Evolutionary conservation across 2,329 filamentous ascomycete species (phyloP), one percentile per base, ranked within the genome.

Genomic region (Pseudogymnoascus sp.): DNA sequence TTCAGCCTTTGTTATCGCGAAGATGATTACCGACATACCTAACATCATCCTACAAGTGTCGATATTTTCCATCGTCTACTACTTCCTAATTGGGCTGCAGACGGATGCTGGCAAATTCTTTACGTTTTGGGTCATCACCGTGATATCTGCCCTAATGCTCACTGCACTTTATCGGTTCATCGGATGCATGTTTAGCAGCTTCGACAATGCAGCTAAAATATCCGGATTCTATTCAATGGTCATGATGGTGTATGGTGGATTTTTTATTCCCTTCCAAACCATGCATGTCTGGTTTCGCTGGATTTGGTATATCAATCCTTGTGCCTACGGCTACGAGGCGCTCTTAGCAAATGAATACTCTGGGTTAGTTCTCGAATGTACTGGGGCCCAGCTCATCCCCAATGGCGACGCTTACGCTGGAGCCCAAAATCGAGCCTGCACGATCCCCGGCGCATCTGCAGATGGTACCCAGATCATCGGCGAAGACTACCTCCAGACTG

Each of bases 321-420:
- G 91, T 2, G 83, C 87, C 0, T 91, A 90, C 65, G 85, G 80
- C 0, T 92, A 90, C 64, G 85, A 90, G 67, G 83, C 82, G 0
- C 73, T 92, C 0, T 79, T 91, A 70, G 79, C 85, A 0, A 92
- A 92, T 69, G 89, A 92, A 71, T 90, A 92, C 64, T 80, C 88
- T 67, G 76, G 75, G 31, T 76, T 88, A 70, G 77, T 70, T 1
- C 79, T 85, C 16, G 75, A 78, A 1, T 86, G 84, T 64, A 79
- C 79, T 3, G 78, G 75, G 2, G 67, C 66, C 31, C 83, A 82
- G 65, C 73, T 86, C 5, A 76, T 85, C 2, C 83, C 83, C 0
- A 78, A 72, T 61, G 81, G 83, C 0, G 75, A 79, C 0, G 75
- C 76, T 1, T 87, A 84, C 64, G 60, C 70, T 70, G 65, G 81